Evolutionary conservation across 148 eudicot genomes (phyloP).

Genomic region (Cornus suecica): DNA sequence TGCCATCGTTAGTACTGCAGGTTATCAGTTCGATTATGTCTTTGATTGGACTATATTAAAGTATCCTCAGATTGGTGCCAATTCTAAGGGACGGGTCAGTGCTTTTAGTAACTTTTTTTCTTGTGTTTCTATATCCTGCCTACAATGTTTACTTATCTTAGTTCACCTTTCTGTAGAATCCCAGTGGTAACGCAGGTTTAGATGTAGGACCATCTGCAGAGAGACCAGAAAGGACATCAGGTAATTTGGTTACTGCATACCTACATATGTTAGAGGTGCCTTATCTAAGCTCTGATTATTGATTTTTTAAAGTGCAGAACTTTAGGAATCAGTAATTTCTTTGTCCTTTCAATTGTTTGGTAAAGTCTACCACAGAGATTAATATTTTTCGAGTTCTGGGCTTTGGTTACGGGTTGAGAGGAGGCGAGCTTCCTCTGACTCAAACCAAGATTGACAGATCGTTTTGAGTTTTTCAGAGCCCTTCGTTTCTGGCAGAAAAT

Average conservation of each 20-base stretch:
- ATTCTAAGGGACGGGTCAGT: constrained; percentile 63
- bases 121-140: not conserved
- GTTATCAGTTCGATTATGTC: constrained; percentile 85
- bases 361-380: not conserved
- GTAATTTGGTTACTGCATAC: constrained; percentile 34
- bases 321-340: not conserved
- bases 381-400: not conserved
- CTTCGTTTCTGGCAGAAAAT: not conserved
- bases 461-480: not conserved
- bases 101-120: constrained; percentile 2
- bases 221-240: constrained; percentile 79
- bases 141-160: constrained; percentile 6
- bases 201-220: constrained; percentile 79
- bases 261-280: constrained; percentile 3
- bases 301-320: not conserved
- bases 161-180: constrained; percentile 38
- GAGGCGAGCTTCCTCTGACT: not conserved
- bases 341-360: constrained; percentile 4
- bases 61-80: constrained; percentile 83
- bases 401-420: not conserved
- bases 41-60: constrained; percentile 96
- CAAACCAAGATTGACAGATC: not conserved
- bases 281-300: not conserved
- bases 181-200: constrained; percentile 54
- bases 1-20: constrained; percentile 33